A percentile compares a stretch with the other conserved stretches of the same genome.
phyloP scores from a whole-genome alignment of 768 basidiomycete genomes.

The Strobilomyces echinocephalus region DNA sequence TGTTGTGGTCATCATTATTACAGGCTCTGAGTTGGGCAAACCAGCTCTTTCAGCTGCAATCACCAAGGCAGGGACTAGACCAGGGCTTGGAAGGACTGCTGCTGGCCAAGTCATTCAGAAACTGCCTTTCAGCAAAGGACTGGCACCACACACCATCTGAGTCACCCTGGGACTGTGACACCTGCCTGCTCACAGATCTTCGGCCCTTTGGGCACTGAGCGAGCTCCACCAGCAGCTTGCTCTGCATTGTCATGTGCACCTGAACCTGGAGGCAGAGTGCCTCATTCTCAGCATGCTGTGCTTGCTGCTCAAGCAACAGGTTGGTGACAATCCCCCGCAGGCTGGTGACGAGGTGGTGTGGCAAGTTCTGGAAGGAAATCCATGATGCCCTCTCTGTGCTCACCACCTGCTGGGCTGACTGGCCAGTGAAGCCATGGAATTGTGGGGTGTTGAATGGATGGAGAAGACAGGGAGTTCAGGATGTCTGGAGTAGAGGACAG shows the following conservation, averaged over 20 bases:
- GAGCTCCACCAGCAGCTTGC: too few species aligned
- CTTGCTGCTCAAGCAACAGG: neutral
- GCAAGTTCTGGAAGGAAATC: constrained; percentile 21
- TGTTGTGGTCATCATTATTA: too few species aligned
- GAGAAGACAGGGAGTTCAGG: constrained; percentile 25
- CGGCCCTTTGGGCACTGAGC: too few species aligned
- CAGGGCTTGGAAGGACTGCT: too few species aligned
- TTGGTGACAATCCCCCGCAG: neutral
- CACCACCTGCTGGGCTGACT: constrained; percentile 7
- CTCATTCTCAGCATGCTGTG: neutral
- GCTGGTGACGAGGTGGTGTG: constrained; percentile 8
- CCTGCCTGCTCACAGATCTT: too few species aligned
- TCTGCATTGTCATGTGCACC: neutral
- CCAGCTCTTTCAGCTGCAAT: too few species aligned
- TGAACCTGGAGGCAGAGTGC: neutral
- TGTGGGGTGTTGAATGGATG: constrained; percentile 23
- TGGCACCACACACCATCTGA: too few species aligned
- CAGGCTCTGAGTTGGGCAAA: too few species aligned
- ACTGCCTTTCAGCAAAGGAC: too few species aligned
- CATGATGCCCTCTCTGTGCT: constrained; percentile 4
- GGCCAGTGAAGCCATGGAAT: neutral
- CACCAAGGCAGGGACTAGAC: too few species aligned
- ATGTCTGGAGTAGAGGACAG: constrained; percentile 24
- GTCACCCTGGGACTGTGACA: too few species aligned
- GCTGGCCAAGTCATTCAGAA: too few species aligned